These are phyloP conservation scores for Brassica rapa DNA, from an alignment of 345 rosid genomes.

Conservation along the genomic window DNA sequence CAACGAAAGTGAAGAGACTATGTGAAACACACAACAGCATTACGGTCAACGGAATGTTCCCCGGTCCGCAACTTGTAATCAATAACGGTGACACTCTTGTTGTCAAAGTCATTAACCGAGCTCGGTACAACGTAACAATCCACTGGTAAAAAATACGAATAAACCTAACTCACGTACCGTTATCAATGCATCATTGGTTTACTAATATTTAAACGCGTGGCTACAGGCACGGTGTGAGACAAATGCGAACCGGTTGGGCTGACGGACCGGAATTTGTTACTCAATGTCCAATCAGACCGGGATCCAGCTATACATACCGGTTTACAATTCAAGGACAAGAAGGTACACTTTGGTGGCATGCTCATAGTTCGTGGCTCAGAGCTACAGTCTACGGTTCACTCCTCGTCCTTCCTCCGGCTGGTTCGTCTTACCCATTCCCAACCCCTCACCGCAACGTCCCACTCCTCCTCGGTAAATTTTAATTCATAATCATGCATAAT, in stretches of 20 bases:
- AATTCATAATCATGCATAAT: not conserved
- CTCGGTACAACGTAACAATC: constrained; percentile 73
- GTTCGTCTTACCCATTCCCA: constrained; percentile 70
- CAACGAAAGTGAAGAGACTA: constrained; percentile 87
- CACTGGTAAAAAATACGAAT: constrained; percentile 62
- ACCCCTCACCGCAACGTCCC: constrained; percentile 76
- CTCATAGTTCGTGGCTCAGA: constrained; percentile 97
- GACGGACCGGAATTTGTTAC: constrained; percentile 97
- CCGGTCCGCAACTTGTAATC: constrained; percentile 84
- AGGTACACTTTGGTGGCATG: constrained; percentile 99
- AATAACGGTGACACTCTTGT: constrained; percentile 78
- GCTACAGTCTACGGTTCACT: constrained; percentile 93
- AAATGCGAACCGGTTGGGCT: constrained; percentile 91
- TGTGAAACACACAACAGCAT: constrained; percentile 76
- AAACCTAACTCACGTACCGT: constrained; percentile 2
- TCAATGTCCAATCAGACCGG: constrained; percentile 94
- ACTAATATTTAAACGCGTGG: not conserved
- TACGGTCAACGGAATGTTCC: constrained; percentile 91
- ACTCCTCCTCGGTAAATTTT: constrained; percentile 66
- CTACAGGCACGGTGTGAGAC: constrained; percentile 89
- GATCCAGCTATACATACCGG: constrained; percentile 80
- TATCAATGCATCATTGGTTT: not conserved
- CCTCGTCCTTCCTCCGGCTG: constrained; percentile 66
- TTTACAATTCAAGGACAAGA: constrained; percentile 87
- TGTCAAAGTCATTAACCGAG: constrained; percentile 67